Conservation (phyloP, 768 basidiomycete genomes). For the Auricularia heimuer region DNA sequence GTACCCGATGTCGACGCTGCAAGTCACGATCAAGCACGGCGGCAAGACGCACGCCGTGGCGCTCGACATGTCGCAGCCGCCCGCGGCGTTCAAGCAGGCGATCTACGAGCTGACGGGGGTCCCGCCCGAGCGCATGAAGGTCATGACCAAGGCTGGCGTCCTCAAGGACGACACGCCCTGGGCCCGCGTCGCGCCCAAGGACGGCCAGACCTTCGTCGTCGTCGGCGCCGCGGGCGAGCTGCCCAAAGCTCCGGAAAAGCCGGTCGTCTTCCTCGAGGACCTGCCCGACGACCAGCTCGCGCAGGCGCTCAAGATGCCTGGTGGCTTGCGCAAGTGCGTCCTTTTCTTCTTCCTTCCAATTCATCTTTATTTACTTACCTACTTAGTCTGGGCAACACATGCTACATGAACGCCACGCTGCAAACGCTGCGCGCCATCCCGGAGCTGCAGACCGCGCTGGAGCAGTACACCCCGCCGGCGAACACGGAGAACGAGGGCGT, state of each 20-base stretch:
- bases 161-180: conserved; percentile 90
- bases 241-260: conserved; percentile 75
- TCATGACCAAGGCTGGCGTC: conserved; percentile 88
- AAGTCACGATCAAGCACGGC: conserved; percentile 84
- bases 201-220: conserved; percentile 86
- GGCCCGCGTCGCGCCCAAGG: conserved; percentile 75
- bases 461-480: conserved; percentile 37
- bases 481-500: conserved; percentile 7
- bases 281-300: conserved; percentile 79
- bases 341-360: background rate
- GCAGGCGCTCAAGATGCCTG: conserved; percentile 67
- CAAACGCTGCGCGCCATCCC: conserved; percentile 92
- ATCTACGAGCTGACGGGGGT: conserved; percentile 79
- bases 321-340: conserved; percentile 63
- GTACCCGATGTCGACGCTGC: conserved; percentile 50
- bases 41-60: conserved; percentile 66
- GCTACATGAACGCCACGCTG: conserved; percentile 94
- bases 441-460: conserved; percentile 69
- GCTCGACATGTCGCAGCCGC: conserved; percentile 64
- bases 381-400: conserved; percentile 76
- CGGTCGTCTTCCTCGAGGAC: conserved; percentile 82
- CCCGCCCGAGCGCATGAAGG: conserved; percentile 88
- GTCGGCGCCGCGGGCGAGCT: conserved; percentile 90
- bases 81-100: conserved; percentile 69
- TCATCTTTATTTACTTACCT: background rate